These are phyloP conservation scores for Myriosclerotinia duriaeana DNA, from an alignment of 2,329 filamentous ascomycete genomes.

Conservation along the genomic window DNA sequence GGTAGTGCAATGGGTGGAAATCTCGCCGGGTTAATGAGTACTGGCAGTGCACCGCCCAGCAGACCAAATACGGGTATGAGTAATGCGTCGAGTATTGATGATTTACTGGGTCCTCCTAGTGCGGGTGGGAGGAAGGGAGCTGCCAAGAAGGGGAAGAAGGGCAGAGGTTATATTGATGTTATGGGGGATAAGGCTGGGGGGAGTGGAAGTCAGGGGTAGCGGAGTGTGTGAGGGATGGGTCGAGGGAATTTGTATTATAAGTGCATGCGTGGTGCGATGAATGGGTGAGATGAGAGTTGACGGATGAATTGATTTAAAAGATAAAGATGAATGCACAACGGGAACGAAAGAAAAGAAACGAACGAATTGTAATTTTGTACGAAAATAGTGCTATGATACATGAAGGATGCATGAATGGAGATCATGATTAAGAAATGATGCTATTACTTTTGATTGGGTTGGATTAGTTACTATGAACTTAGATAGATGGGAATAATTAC, in stretches of 20 bases:
- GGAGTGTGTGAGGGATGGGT: neutral
- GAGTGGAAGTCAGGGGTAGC: constrained; percentile 1
- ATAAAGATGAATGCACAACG: neutral
- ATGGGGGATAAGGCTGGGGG: constrained; percentile 56
- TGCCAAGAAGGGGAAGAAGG: constrained; percentile 71
- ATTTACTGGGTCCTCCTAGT: constrained; percentile 74
- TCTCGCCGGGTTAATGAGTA: constrained; percentile 6
- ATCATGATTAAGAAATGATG: neutral
- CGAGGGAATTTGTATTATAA: constrained; percentile 11
- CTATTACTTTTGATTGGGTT: neutral
- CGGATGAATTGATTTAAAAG: neutral
- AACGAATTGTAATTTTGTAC: neutral
- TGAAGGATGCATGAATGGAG: neutral
- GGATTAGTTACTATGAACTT: too few species aligned
- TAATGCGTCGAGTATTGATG: constrained; percentile 92
- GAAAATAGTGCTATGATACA: neutral
- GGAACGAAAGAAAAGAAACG: neutral
- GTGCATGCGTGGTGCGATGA: neutral
- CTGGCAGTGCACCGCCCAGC: constrained; percentile 44
- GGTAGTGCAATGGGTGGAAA: constrained; percentile 10
- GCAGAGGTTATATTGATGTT: constrained; percentile 89
- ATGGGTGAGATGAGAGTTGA: neutral
- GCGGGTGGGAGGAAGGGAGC: constrained; percentile 63
- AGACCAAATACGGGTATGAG: constrained; percentile 80
- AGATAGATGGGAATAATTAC: too few species aligned